Base-by-base conservation (phyloP, 352 stramenopile genomes). In the Phytopythium ostracodes region DNA sequence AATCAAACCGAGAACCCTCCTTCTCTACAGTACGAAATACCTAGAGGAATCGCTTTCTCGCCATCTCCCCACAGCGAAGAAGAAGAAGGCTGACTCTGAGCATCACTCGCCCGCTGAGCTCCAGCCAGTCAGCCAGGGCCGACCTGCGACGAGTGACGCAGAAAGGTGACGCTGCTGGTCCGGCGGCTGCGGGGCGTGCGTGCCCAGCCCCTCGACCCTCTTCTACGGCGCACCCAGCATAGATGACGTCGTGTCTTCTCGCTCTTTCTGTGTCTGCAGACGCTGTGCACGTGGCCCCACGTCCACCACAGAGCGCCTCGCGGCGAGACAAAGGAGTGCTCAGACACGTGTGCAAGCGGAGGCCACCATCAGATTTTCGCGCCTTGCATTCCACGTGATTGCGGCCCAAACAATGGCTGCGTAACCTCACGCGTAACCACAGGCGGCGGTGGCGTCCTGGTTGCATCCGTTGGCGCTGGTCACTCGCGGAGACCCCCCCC, bases 321-420 rank as follows among this genome's bases (percentile, higher is more conserved):
- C 33, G 10, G 3, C 33, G 33, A 38, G 3, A 10, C 33, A 44
- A 20, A 47, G 18, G 40, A 10, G 12, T n/a, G 46, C 20, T 27
- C 46, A 52, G 46, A 22, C 8, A 18, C 46, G 24, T 15, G 54
- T 50, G 54, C 54, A 49, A 51, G 55, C 22, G 29, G 27, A 15
- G 18, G n/a, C 24, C 54, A 43, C 27, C 55, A 22, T 24, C 38
- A 44, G 51, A 57, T n/a, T n/a, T 11, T 18, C 35, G 4, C 11
- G 54, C 4, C 36, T 60, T 60, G 55, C 55, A 60, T 60, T 60
- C 55, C 55, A 52, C 14, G 22, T 25, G 55, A 60, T 60, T 60
- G 55, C 55, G 29, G 2, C 17, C 2, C 1, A 22, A 38, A 11
- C 49, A 33, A 25, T 22, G 18, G 24, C 18, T 12, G 53, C 20